Conservation (phyloP, 2,329 filamentous ascomycete genomes). For the Thielaviopsis populi region DNA sequence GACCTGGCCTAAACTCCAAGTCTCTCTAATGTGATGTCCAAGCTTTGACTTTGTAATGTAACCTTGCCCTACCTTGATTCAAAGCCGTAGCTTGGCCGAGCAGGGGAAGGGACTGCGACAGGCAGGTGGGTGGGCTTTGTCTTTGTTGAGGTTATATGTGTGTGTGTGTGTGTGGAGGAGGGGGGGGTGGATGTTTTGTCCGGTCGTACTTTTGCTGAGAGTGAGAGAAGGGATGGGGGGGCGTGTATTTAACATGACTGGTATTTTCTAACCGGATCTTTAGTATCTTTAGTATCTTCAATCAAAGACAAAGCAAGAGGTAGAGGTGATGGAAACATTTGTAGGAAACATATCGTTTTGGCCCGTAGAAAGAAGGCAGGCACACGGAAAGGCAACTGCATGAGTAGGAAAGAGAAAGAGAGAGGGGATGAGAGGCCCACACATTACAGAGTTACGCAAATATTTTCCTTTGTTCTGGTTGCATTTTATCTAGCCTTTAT, state of each 20-base stretch:
- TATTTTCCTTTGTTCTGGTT: background rate
- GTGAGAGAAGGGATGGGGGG: background rate
- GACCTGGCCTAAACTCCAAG: background rate
- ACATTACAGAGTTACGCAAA: background rate
- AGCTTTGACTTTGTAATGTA: constrained; percentile 1
- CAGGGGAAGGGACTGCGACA: background rate
- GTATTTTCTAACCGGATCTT: too few relatives aligned
- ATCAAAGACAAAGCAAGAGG: background rate
- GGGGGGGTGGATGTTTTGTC: too few relatives aligned
- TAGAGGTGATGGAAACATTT: background rate
- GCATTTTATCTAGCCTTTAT: background rate
- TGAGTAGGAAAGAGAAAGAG: background rate
- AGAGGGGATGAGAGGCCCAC: background rate
- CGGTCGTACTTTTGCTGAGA: too few relatives aligned
- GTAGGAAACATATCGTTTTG: background rate
- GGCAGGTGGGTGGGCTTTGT: background rate
- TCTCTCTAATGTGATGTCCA: background rate
- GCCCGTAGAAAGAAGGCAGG: background rate
- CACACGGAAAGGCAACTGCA: background rate
- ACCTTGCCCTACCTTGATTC: background rate
- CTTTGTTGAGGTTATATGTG: too few relatives aligned
- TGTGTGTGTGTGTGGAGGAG: too few relatives aligned
- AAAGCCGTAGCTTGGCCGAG: background rate
- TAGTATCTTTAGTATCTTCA: background rate
- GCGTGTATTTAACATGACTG: background rate